Conservation (phyloP, 176 grass and related monocot species). For the Musa itinerans region DNA sequence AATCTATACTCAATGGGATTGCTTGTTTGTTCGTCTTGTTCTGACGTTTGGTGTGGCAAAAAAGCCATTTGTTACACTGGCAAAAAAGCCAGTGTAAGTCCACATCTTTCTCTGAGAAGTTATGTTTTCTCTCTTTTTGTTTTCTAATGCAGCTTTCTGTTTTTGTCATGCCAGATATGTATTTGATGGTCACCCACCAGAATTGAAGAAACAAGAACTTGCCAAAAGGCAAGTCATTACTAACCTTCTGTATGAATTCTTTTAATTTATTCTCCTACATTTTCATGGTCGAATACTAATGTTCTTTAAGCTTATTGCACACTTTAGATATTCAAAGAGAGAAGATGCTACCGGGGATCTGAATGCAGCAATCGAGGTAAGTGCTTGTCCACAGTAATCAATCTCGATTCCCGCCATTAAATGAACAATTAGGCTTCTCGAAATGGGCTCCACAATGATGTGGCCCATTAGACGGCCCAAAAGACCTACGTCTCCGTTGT, state of each 20-base stretch:
- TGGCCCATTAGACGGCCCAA: no score
- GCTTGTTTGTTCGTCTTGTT: not conserved
- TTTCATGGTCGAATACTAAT: not conserved
- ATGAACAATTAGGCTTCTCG: no score
- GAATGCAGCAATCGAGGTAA: constrained; percentile 61
- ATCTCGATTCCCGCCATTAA: no score
- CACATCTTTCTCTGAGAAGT: not conserved
- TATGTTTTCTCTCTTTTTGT: not conserved
- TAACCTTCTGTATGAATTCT: not conserved
- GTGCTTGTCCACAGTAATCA: constrained; percentile 2
- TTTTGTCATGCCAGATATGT: constrained; percentile 52
- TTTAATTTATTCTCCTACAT: constrained; percentile 7
- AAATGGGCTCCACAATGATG: no score
- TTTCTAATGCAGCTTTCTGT: constrained; percentile 6
- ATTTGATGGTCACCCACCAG: constrained; percentile 88
- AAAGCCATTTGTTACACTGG: constrained; percentile 62
- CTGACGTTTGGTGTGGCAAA: not conserved
- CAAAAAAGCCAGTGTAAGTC: constrained; percentile 86
- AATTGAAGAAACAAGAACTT: constrained; percentile 73
- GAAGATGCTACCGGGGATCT: constrained; percentile 60
- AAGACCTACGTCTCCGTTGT: no score
- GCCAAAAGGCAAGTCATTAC: constrained; percentile 46
- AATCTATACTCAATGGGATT: not conserved
- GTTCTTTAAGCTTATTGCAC: constrained; percentile 11
- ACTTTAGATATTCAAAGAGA: constrained; percentile 60